Percentiles rank a stretch among this genome's conserved stretches.
phyloP scores from a whole-genome alignment of 768 basidiomycete genomes.

The Lentinus tigrinus region DNA sequence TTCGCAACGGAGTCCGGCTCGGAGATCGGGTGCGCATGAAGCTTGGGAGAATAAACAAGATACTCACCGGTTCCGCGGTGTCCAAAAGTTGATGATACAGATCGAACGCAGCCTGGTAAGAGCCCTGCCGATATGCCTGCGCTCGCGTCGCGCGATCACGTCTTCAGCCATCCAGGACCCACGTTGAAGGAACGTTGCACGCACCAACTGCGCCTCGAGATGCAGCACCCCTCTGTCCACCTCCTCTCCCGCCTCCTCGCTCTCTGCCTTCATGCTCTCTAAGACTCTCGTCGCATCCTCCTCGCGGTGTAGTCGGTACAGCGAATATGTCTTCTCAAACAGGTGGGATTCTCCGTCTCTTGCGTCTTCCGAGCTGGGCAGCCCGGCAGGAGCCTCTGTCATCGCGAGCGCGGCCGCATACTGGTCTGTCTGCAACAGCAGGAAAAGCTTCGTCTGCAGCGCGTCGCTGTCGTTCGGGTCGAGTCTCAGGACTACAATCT shows the following conservation, averaged over 20 bases:
- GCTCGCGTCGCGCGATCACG: background rate
- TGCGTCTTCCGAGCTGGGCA: slow-evolving; percentile 34
- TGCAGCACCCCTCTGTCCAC: slow-evolving; percentile 65
- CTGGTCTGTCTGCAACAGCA: slow-evolving; percentile 84
- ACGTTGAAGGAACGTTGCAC: slow-evolving; percentile 24
- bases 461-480: slow-evolving; percentile 71
- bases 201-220: slow-evolving; percentile 85
- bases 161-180: slow-evolving; percentile 6
- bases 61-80: slow-evolving; percentile 70
- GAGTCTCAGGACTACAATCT: slow-evolving; percentile 63
- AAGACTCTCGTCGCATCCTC: slow-evolving; percentile 61
- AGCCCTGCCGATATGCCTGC: slow-evolving; percentile 77
- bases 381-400: background rate
- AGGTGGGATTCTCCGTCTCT: slow-evolving; percentile 25
- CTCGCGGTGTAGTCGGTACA: slow-evolving; percentile 83
- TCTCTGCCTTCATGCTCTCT: slow-evolving; percentile 40
- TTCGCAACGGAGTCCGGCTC: background rate
- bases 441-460: slow-evolving; percentile 79
- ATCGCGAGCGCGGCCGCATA: slow-evolving; percentile 69
- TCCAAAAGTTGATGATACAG: slow-evolving; percentile 82
- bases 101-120: slow-evolving; percentile 70
- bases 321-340: slow-evolving; percentile 78
- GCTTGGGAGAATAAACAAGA: slow-evolving; percentile 25
- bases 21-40: background rate
- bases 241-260: slow-evolving; percentile 31